Evolutionary conservation across 192 early-diverging fungal species (phyloP).

Genomic region (Backusella parvicylindrica): DNA sequence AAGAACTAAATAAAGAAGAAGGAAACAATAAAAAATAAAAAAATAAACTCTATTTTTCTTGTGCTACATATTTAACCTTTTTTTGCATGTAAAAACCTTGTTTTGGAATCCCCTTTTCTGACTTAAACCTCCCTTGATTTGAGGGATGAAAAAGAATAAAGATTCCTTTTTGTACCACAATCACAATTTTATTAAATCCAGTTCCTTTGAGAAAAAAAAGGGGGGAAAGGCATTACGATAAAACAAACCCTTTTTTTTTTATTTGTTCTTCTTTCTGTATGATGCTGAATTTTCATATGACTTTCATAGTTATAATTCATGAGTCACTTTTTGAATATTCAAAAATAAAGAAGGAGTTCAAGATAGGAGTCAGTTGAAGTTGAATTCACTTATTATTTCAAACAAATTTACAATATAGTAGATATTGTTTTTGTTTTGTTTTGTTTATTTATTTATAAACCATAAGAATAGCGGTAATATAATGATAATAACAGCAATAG

Average conservation of each 20-base stretch:
- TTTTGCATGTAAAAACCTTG: background rate
- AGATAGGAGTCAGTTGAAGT: background rate
- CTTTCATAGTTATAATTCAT: background rate
- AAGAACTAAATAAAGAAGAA: slow-evolving; percentile 11
- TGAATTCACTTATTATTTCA: background rate
- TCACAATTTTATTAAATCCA: slow-evolving; percentile 12
- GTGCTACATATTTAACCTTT: background rate
- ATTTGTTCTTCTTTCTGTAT: background rate
- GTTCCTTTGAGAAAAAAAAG: background rate
- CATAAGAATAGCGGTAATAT: too few species aligned
- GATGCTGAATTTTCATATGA: background rate
- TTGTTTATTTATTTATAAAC: background rate
- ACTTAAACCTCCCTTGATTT: background rate
- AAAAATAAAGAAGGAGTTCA: background rate
- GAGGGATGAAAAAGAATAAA: background rate
- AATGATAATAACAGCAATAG: background rate
- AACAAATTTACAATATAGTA: too few species aligned
- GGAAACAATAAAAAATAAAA: slow-evolving; percentile 2
- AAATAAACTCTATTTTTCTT: background rate
- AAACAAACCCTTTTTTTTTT: background rate
- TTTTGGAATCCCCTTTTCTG: background rate
- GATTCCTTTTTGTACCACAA: background rate
- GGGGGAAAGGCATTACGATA: background rate
- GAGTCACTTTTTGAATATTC: background rate
- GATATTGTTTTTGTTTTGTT: too few species aligned